Base-by-base conservation (phyloP, 306 rosid genomes). In the Vigna nakashimae region DNA sequence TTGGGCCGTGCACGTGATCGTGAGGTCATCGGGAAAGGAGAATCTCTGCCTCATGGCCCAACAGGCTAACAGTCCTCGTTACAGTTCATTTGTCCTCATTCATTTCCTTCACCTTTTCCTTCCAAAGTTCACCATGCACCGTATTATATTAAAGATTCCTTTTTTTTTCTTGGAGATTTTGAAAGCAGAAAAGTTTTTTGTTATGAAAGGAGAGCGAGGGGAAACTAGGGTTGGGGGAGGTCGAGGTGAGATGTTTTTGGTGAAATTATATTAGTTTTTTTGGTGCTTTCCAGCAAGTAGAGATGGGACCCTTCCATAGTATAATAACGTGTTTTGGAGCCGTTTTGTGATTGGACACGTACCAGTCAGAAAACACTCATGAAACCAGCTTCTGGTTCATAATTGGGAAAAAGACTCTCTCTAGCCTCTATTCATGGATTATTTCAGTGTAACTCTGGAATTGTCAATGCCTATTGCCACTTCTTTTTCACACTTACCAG, bases 271-370 rank as follows among this genome's bases (percentile, higher is more conserved):
- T 83, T 85, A 81, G 30, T 66, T 30, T 13, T 11, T 38, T 58
- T 68, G 53, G 53, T 89, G 91, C 91, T 80, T 84, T 89, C 85
- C 87, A 85, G 91, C 90, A 42, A 57, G 57, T 30, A 56, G 16
- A 48, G 0, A 78, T 83, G 79, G 90, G 89, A 9, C 79, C 79
- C 68, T 53, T 28, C n/a, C 14, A 22, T 8, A 48, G 28, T 30
- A 3, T 64, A 16, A 64, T 67, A 34, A 9, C 34, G 30, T 69
- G 76, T 58, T 59, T 73, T 51, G 91, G 78, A 66, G 80, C 90
- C 86, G 71, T 81, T 16, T 16, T 80, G 78, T 81, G 87, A 85
- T 85, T 70, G 66, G 78, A 82, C 73, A 34, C 78, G 52, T 67
- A 57, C 74, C 40, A 60, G 74, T 53, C 82, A 22, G 55, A 46